Evolutionary conservation across 495 filamentous ascomycete genomes (phyloP), one percentile per base, ranked within the genome.

Genomic region (Sabuloglossum arenarium): DNA sequence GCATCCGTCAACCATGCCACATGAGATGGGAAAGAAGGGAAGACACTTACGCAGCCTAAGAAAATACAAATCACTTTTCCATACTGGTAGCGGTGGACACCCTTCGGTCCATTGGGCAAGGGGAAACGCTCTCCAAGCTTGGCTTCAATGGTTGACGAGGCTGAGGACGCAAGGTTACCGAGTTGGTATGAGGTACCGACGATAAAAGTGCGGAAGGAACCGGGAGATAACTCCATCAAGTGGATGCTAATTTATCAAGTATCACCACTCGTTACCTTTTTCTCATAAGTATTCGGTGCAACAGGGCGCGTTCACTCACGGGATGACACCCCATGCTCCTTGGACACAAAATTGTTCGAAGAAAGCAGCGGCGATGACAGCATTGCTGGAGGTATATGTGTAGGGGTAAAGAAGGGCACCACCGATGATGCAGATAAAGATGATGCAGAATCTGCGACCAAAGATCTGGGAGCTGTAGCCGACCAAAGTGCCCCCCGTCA

Each of bases 31-130:
- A 8, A 16, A 39, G 16, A 39, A 9, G 16, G 34, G 34, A 12
- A 39, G 3, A 16, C 6, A 39, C 34, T 39, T n/a, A 94, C 89
- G 61, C 85, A 89, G 2, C 78, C 89, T 85, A 94, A 86, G 66
- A 94, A 89, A 61, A 95, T 91, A 58, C 84, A 87, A 60, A 95
- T 89, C 3, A 95, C 88, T 59, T 84, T 84, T 12, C 89, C 88
- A 54, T 94, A 95, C 51, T 87, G 69, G 64, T 89, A 94, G 28
- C 86, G 70, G 34, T 66, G 59, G 0, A 65, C 65, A 5, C 70
- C 70, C 21, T 66, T 67, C 0, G 74, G 72, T 3, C 21, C 25
- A 9, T 5, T 1, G 6, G 81, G 75, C 2, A 95, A 71, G 0
- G 86, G 86, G 68, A 91, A 94, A 4, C 78, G 73, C 67, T 88